Conservation (phyloP, 805 yeast genomes). For the Yarrowia sp. region DNA sequence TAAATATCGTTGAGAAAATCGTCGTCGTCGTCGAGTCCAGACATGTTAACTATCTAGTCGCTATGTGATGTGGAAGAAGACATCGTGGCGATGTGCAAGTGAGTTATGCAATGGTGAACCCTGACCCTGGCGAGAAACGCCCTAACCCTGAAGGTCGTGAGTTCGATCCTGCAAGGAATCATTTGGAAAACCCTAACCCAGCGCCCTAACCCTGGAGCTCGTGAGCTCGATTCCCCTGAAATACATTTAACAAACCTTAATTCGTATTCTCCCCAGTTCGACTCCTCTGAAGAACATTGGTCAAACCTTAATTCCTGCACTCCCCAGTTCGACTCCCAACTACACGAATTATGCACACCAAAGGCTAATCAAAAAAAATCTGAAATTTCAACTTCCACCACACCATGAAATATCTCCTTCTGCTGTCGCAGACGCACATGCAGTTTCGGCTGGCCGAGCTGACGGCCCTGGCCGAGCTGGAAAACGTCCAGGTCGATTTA, state of each 20-base stretch:
- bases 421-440: conserved; percentile 84
- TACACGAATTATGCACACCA: too few relatives aligned
- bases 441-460: conserved; percentile 82
- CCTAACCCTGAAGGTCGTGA: background rate
- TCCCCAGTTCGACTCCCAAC: background rate
- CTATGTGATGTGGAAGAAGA: conserved; percentile 7
- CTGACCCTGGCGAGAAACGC: conserved; percentile 4
- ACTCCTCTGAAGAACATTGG: background rate
- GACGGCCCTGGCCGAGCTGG: conserved; percentile 77
- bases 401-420: conserved; percentile 65
- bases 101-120: background rate
- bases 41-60: conserved; percentile 53
- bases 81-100: too few relatives aligned
- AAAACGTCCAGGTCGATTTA: conserved; percentile 64
- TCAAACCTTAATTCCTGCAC: background rate
- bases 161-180: background rate
- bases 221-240: background rate
- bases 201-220: background rate
- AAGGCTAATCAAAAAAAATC: background rate
- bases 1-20: conserved; percentile 93
- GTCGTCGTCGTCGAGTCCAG: conserved; percentile 86
- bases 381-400: background rate
- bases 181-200: too few relatives aligned
- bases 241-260: too few relatives aligned
- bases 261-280: background rate